These are phyloP conservation scores for Ottelia alismoides DNA, from an alignment of 106 monocot genomes.

Conservation along the genomic window DNA sequence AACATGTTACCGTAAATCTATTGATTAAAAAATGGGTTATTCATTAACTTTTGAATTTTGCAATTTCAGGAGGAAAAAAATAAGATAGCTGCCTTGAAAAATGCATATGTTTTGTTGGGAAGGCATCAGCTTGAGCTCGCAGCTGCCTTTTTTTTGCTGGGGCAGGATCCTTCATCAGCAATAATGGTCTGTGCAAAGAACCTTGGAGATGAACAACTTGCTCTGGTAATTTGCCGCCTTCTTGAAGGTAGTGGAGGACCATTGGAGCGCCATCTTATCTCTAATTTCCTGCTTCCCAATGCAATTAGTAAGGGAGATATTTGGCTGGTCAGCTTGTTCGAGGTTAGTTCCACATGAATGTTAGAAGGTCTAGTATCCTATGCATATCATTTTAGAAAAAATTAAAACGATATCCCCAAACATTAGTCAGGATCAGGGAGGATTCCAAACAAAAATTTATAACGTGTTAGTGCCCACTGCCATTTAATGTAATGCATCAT, in stretches of 20 bases:
- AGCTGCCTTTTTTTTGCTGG: constrained; percentile 69
- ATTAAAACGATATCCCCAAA: too few species aligned
- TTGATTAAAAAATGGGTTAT: too few species aligned
- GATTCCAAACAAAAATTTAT: too few species aligned
- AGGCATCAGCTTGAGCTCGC: constrained; percentile 81
- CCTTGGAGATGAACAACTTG: too few species aligned
- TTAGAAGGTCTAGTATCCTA: too few species aligned
- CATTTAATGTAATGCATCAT: too few species aligned
- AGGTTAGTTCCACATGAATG: too few species aligned
- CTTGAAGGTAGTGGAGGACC: constrained; percentile 57
- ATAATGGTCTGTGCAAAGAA: constrained; percentile 84
- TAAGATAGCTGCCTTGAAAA: constrained; percentile 87
- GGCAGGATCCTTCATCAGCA: constrained; percentile 71
- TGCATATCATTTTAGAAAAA: too few species aligned
- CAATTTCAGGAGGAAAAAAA: constrained; percentile 44
- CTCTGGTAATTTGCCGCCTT: constrained; percentile 73
- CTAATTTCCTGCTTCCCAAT: constrained; percentile 48
- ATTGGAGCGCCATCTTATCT: constrained; percentile 54
- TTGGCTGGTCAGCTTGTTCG: constrained; percentile 72
- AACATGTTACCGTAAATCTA: too few species aligned
- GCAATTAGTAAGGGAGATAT: constrained; percentile 54
- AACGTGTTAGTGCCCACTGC: too few species aligned
- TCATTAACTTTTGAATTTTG: too few species aligned
- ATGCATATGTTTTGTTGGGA: constrained; percentile 95
- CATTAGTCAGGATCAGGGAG: too few species aligned